phyloP scores from a whole-genome alignment of 805 yeast species.

The Priceomyces haplophilus region DNA sequence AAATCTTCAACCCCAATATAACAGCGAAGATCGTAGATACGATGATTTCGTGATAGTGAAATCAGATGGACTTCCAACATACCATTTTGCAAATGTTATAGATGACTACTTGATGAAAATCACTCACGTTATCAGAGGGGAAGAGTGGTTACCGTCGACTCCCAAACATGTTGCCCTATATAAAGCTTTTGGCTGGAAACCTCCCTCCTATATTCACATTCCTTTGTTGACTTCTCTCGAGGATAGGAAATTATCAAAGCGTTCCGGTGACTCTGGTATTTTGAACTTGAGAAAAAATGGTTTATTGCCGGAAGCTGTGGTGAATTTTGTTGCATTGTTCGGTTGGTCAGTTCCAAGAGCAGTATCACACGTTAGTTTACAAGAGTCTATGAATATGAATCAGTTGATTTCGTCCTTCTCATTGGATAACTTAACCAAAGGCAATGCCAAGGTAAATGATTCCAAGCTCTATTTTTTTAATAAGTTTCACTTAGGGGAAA shows the following conservation, averaged over 20 bases:
- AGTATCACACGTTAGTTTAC: slow-evolving; percentile 42
- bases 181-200: slow-evolving; percentile 77
- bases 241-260: slow-evolving; percentile 79
- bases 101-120: slow-evolving; percentile 93
- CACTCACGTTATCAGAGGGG: slow-evolving; percentile 94
- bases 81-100: slow-evolving; percentile 92
- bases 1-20: slow-evolving; percentile 76
- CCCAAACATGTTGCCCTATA: slow-evolving; percentile 91
- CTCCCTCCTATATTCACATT: slow-evolving; percentile 83
- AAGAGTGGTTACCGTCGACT: slow-evolving; percentile 96
- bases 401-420: slow-evolving; percentile 58
- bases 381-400: slow-evolving; percentile 50
- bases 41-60: slow-evolving; percentile 89
- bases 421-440: slow-evolving; percentile 76
- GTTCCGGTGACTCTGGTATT: slow-evolving; percentile 80
- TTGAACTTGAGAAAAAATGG: slow-evolving; percentile 57
- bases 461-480: slow-evolving; percentile 75
- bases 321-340: slow-evolving; percentile 82
- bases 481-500: slow-evolving; percentile 56
- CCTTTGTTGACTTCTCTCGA: slow-evolving; percentile 75
- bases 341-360: slow-evolving; percentile 90
- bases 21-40: slow-evolving; percentile 64
- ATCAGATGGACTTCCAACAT: slow-evolving; percentile 94
- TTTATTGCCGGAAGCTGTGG: slow-evolving; percentile 78
- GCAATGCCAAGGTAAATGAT: slow-evolving; percentile 88